Conservation (phyloP, 2,329 filamentous ascomycete species). For the Colletotrichum sp. region DNA sequence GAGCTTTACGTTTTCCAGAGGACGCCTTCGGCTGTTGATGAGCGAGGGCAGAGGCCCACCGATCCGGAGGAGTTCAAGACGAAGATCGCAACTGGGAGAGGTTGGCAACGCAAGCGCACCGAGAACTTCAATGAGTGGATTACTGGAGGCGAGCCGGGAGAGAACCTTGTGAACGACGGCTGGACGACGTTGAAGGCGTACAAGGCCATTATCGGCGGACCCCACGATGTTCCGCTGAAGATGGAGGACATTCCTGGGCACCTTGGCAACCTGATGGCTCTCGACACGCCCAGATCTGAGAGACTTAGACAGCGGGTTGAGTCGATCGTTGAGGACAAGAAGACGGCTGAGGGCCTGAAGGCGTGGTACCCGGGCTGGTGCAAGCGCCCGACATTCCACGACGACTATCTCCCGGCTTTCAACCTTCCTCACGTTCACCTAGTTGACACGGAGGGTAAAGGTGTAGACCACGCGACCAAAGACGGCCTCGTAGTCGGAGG, state of each 20-base stretch:
- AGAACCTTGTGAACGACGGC: slow-evolving; percentile 53
- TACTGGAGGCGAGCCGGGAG: slow-evolving; percentile 31
- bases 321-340: slow-evolving; percentile 55
- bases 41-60: slow-evolving; percentile 42
- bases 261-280: slow-evolving; percentile 37
- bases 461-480: slow-evolving; percentile 51
- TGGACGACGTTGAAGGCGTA: slow-evolving; percentile 49
- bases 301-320: slow-evolving; percentile 51
- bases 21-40: slow-evolving; percentile 50
- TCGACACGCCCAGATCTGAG: slow-evolving; percentile 49
- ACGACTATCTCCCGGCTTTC: slow-evolving; percentile 63
- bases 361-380: slow-evolving; percentile 67
- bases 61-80: slow-evolving; percentile 45
- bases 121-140: slow-evolving; percentile 48
- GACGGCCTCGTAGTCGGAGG: slow-evolving; percentile 51
- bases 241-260: slow-evolving; percentile 31
- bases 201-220: slow-evolving; percentile 38
- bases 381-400: slow-evolving; percentile 68
- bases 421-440: slow-evolving; percentile 64
- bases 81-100: slow-evolving; percentile 36
- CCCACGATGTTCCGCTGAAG: slow-evolving; percentile 20
- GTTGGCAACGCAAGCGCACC: slow-evolving; percentile 55
- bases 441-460: slow-evolving; percentile 62
- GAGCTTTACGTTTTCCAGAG: slow-evolving; percentile 63
- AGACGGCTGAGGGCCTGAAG: slow-evolving; percentile 57